Conservation (phyloP, 192 early-diverging fungal genomes). For the Podila epigama region DNA sequence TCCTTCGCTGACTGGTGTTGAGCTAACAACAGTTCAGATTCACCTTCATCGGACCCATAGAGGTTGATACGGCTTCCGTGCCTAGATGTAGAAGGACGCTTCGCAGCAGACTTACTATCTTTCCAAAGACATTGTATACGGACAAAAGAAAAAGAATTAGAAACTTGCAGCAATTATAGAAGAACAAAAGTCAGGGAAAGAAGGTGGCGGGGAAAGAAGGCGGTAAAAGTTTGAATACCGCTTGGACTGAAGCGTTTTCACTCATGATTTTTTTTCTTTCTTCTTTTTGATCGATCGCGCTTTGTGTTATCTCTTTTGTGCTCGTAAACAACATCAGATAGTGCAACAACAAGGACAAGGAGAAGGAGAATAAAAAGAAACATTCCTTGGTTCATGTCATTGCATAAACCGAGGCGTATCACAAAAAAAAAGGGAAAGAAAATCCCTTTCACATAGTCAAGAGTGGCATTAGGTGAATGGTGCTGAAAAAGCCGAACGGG, state of each 20-base stretch:
- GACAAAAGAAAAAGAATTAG: neutral
- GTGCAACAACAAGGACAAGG: neutral
- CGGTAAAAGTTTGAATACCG: no score
- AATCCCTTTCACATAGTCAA: no score
- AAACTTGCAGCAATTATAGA: no score
- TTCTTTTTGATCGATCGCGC: neutral
- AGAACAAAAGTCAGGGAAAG: no score
- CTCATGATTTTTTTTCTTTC: no score
- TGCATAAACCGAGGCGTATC: no score
- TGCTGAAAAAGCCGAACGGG: no score
- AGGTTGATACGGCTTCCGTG: conserved; percentile 36
- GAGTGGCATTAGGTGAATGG: no score
- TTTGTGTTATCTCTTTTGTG: conserved; percentile 1
- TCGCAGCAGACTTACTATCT: neutral
- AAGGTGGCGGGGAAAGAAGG: no score
- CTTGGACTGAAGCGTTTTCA: no score
- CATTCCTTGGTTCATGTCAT: neutral
- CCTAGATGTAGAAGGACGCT: conserved; percentile 23
- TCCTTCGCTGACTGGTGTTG: conserved; percentile 29
- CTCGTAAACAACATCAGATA: neutral
- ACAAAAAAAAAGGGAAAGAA: no score
- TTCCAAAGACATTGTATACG: neutral
- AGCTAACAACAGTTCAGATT: neutral
- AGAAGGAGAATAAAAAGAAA: neutral
- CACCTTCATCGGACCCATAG: conserved; percentile 10